Evolutionary conservation across 345 rosid species (phyloP).

Genomic region (Turnera subulata): DNA sequence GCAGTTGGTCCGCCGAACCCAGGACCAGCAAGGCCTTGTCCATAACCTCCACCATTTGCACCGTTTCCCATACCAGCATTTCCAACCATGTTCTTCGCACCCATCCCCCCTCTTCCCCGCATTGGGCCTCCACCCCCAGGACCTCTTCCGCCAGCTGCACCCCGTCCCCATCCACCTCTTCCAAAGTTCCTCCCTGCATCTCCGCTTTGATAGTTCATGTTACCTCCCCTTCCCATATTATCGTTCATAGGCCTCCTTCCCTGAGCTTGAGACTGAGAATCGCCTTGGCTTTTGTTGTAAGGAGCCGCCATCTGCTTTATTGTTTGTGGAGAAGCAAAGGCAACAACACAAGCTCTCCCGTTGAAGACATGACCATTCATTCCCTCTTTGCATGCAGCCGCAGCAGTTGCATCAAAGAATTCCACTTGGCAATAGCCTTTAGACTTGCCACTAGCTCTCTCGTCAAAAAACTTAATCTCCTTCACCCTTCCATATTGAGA

Average conservation of each 20-base stretch:
- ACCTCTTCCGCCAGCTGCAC: constrained; percentile 52
- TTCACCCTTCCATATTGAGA: constrained; percentile 74
- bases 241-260: constrained; percentile 68
- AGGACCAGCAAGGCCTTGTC: constrained; percentile 69
- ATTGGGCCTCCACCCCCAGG: constrained; percentile 58
- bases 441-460: constrained; percentile 84
- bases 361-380: constrained; percentile 69
- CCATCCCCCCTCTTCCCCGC: constrained; percentile 65
- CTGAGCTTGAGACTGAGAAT: constrained; percentile 58
- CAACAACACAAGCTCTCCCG: constrained; percentile 78
- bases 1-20: constrained; percentile 56
- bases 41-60: constrained; percentile 56
- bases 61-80: constrained; percentile 36
- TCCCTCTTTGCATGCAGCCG: constrained; percentile 76
- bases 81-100: constrained; percentile 54
- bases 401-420: constrained; percentile 62
- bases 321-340: constrained; percentile 81
- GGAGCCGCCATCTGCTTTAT: constrained; percentile 79
- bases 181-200: constrained; percentile 71
- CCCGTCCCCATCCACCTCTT: constrained; percentile 75
- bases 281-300: constrained; percentile 61
- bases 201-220: constrained; percentile 61
- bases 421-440: constrained; percentile 92
- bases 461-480: constrained; percentile 82
- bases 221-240: constrained; percentile 61